These are phyloP conservation scores for Sphagnurus paluster DNA, from an alignment of 1,284 basidiomycete species.

Conservation along the genomic window DNA sequence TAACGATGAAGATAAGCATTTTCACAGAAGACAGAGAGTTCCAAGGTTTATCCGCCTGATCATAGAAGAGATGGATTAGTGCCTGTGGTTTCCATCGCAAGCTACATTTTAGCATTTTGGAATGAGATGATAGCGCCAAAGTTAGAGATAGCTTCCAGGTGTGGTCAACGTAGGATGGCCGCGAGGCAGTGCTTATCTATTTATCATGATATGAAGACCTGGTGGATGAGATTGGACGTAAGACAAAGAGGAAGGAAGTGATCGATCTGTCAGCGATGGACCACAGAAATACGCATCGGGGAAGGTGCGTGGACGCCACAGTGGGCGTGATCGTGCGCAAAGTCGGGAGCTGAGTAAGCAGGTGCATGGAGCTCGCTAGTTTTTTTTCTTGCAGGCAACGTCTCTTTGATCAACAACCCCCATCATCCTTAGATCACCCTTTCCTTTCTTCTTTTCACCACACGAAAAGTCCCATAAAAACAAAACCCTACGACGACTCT, in stretches of 20 bases:
- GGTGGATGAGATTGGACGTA: neutral
- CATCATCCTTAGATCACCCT: constrained; percentile 34
- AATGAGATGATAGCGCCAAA: no score
- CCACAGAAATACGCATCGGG: no score
- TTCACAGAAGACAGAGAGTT: no score
- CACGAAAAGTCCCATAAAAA: constrained; percentile 26
- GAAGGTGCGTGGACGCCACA: constrained; percentile 6
- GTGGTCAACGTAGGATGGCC: no score
- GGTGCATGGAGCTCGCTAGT: constrained; percentile 14
- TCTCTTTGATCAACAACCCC: constrained; percentile 37
- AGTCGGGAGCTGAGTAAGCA: constrained; percentile 27
- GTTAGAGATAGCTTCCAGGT: no score
- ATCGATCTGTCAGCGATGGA: neutral
- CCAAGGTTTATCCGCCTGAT: no score
- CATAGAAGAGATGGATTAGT: no score
- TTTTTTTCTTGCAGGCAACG: constrained; percentile 22
- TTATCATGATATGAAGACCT: neutral
- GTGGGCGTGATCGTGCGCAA: constrained; percentile 31
- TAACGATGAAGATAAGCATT: no score
- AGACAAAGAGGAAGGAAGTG: neutral
- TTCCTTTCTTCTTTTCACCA: constrained; percentile 31
- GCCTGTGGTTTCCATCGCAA: no score
- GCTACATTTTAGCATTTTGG: no score
- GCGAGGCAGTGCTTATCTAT: neutral
- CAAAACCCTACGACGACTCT: constrained; percentile 23